Percentiles rank a stretch among this genome's conserved stretches.
Evolutionary conservation across 169 alveolate genomes (phyloP).

Genomic region (Plasmodium vivax): DNA sequence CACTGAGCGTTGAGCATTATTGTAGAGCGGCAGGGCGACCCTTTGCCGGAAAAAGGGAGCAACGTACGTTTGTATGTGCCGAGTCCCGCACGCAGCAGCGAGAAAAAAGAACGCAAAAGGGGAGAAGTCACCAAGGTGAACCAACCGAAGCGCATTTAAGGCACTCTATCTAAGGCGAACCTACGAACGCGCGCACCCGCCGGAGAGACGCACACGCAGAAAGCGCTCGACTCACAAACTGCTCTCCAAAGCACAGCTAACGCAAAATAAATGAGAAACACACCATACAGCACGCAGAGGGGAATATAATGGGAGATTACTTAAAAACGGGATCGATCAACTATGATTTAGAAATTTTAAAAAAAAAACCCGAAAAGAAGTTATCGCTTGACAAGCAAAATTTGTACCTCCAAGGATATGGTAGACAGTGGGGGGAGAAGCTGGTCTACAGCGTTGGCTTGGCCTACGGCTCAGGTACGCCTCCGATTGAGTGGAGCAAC

Average conservation of each 20-base stretch:
- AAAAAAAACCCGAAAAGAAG: conserved; percentile 74
- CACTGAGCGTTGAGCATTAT: not conserved
- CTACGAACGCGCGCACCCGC: not conserved
- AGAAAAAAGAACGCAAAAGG: not conserved
- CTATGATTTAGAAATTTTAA: conserved; percentile 80
- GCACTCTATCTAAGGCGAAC: not conserved
- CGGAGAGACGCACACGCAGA: not conserved
- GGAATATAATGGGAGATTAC: conserved; percentile 81
- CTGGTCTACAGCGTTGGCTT: conserved; percentile 89
- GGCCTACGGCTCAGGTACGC: conserved; percentile 89
- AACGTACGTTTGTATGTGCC: not conserved
- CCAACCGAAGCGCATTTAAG: not conserved
- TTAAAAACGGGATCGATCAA: conserved; percentile 79
- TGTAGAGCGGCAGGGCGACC: not conserved
- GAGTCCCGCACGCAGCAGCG: not conserved
- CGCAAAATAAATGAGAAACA: conserved; percentile 34
- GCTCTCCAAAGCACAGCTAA: not conserved
- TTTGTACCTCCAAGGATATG: conserved; percentile 86
- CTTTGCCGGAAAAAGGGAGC: not conserved
- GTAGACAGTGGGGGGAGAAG: conserved; percentile 91
- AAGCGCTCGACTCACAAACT: not conserved
- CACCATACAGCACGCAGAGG: not conserved
- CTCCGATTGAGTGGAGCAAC: not conserved
- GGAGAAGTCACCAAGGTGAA: not conserved
- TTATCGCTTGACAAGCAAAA: conserved; percentile 77